phyloP scores from a whole-genome alignment of 495 filamentous ascomycete genomes.

The Tuber borchii region DNA sequence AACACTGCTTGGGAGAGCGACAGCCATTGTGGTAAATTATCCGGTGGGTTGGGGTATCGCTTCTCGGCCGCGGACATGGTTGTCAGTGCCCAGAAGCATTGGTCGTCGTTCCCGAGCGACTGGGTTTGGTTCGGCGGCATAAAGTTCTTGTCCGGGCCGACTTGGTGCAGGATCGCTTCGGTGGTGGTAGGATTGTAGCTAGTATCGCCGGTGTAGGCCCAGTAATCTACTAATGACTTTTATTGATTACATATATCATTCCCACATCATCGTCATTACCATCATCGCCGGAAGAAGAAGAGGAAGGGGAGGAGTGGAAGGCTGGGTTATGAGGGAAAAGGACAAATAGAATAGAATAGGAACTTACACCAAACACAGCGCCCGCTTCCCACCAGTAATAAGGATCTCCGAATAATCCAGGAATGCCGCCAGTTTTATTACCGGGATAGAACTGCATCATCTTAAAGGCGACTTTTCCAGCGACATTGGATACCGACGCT shows the following conservation, averaged over 20 bases:
- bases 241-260: not conserved
- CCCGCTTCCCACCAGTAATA: slow-evolving; percentile 68
- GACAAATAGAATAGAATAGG: not conserved
- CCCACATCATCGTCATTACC: not conserved
- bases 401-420: slow-evolving; percentile 53
- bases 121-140: slow-evolving; percentile 78
- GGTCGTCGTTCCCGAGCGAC: slow-evolving; percentile 70
- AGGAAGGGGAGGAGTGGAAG: not conserved
- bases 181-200: slow-evolving; percentile 63
- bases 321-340: not conserved
- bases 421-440: slow-evolving; percentile 55
- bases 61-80: slow-evolving; percentile 76
- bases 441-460: slow-evolving; percentile 66
- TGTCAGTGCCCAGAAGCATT: slow-evolving; percentile 75
- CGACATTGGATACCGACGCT: slow-evolving; percentile 56
- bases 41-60: slow-evolving; percentile 60
- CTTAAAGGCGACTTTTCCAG: slow-evolving; percentile 53
- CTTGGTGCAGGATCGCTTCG: slow-evolving; percentile 66
- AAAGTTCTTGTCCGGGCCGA: slow-evolving; percentile 59
- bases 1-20: slow-evolving; percentile 76
- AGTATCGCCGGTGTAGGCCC: slow-evolving; percentile 68
- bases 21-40: slow-evolving; percentile 62
- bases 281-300: not conserved
- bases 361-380: slow-evolving; percentile 37
- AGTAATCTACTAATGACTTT: slow-evolving; percentile 70